Evolutionary conservation across 495 filamentous ascomycete genomes (phyloP), one percentile per base, ranked within the genome.

Genomic region (Melanomma pulvis-pyrius): DNA sequence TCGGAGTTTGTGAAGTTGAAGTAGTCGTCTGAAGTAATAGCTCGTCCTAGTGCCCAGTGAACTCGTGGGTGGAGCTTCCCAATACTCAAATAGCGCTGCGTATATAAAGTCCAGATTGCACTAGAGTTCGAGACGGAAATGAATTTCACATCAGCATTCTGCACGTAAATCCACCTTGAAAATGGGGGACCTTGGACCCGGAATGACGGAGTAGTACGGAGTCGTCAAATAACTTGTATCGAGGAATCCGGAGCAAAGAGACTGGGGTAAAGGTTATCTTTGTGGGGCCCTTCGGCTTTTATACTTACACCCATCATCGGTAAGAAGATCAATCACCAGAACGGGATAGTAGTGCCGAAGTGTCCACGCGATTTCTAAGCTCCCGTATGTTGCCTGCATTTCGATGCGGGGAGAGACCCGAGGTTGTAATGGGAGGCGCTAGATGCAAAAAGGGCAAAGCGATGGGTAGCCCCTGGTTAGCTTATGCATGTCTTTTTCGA

Each of bases 311-410:
- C n/a, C n/a, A n/a, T n/a, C n/a, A n/a, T n/a, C n/a, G n/a, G n/a
- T 7, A 26, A 15, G 48, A 51, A 51, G 19, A 56, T 56, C 28
- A 44, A 44, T 30, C 54, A 58, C 54, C 7, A 44, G 6, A 2
- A 58, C 39, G 54, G 54, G 13, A 44, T 44, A 15, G 39, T n/a
- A n/a, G 54, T 47, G 54, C 26, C 30, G 57, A 21, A 2, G 21
- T 8, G 26, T 8, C n/a, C 29, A 47, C 28, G 29, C 48, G 50
- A 63, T 63, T 63, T 55, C 60, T 63, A 54, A 63, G 50, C 60
- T 46, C n/a, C n/a, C n/a, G n/a, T 12, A 26, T 3, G 13, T 41
- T 49, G 57, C 24, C 8, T 9, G 25, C 4, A 7, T 29, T 21
- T 25, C n/a, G 15, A 39, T 63, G 60, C 60, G 60, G 60, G 48